These are phyloP conservation scores for Venturia pyrina DNA, from an alignment of 2,329 filamentous ascomycete genomes.

Conservation along the genomic window DNA sequence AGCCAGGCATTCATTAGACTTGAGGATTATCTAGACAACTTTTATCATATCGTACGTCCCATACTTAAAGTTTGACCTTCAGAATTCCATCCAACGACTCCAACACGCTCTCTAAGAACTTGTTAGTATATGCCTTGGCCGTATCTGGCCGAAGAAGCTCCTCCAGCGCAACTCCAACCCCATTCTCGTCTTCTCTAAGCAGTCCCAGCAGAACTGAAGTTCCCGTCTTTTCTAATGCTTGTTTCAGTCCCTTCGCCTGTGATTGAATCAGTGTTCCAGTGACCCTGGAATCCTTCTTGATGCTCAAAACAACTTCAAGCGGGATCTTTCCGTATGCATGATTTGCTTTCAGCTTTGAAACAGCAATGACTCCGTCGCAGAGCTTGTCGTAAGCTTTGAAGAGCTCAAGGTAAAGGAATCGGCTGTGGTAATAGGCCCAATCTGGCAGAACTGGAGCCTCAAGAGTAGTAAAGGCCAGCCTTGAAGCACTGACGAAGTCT, in stretches of 20 bases:
- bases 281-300: conserved; percentile 1
- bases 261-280: conserved; percentile 10
- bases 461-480: not conserved
- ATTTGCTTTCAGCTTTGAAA: conserved; percentile 11
- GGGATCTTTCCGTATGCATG: conserved; percentile 4
- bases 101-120: conserved; percentile 24
- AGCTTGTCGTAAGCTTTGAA: conserved; percentile 1
- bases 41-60: too few relatives aligned
- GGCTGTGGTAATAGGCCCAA: conserved; percentile 1
- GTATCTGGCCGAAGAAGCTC: conserved; percentile 19
- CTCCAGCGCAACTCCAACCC: conserved; percentile 19
- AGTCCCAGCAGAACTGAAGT: conserved; percentile 18
- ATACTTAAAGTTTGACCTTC: conserved; percentile 20
- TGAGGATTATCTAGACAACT: not conserved
- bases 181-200: not conserved
- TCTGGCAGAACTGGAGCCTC: not conserved
- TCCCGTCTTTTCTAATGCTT: conserved; percentile 18
- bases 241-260: conserved; percentile 13
- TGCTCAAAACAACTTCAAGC: conserved; percentile 2
- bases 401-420: conserved; percentile 8
- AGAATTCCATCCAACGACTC: conserved; percentile 23
- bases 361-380: not conserved
- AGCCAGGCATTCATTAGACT: not conserved
- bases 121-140: conserved; percentile 19
- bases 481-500: not conserved